Evolutionary conservation across 2,329 filamentous ascomycete species (phyloP), one percentile per base, ranked within the genome.

Genomic region (Aureobasidium mangrovei): DNA sequence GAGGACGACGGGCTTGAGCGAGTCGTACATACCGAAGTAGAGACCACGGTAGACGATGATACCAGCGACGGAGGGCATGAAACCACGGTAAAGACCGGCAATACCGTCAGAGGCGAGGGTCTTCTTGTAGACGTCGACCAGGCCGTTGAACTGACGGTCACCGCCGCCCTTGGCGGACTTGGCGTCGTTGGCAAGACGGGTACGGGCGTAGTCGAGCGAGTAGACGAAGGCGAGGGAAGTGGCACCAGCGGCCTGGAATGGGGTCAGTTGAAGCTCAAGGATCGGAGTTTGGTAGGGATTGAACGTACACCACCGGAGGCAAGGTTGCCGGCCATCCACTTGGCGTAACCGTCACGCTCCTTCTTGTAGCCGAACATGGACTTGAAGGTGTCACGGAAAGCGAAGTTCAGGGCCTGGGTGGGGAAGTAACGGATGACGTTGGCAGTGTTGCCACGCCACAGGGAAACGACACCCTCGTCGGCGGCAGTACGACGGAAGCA

Each of bases 361-460:
- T 97, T 97, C 90, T 97, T 98, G 90, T 89, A 98, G 74, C 89
- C 88, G 86, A 98, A 98, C 91, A 98, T 94, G 73, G 86, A 83
- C 90, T 98, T 98, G 90, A 96, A 98, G 85, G 94, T 96, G 79
- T 98, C 93, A 78, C 93, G 93, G 93, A 98, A 98, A 75, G 93
- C 93, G 74, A 98, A 98, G 91, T 98, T 98, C 76, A 98, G 83
- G 70, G 93, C 93, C 85, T 98, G 93, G 76, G 93, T 98, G 68
- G 93, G 93, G 89, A 98, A 98, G 83, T 98, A 98, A 87, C 93
- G 93, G 84, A 98, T 95, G 78, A 98, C 93, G 86, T 98, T 98
- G 89, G 93, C 93, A 74, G 93, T 98, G 89, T 98, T 98, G 79
- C 93, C 93, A 85, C 93, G 85, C 93, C 93, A 98, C 70, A 98